These are phyloP conservation scores for Boletales sp. DNA, from an alignment of 768 basidiomycete genomes.

Conservation along the genomic window DNA sequence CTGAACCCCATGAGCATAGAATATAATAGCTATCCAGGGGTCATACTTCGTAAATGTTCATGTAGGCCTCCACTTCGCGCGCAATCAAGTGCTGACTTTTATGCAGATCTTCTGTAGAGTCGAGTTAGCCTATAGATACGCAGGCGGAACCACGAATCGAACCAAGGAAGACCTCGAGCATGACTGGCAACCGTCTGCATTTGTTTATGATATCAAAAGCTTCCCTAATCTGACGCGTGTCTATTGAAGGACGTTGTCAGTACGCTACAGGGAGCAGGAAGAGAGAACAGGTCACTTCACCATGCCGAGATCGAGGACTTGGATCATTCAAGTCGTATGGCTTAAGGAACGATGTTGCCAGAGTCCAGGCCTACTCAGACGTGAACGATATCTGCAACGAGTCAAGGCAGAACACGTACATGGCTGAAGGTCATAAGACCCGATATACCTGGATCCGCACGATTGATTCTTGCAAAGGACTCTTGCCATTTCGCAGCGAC, in stretches of 20 bases:
- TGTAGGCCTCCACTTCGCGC: constrained; percentile 54
- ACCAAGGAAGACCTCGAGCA: constrained; percentile 75
- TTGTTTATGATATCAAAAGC: constrained; percentile 60
- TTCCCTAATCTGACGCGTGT: constrained; percentile 45
- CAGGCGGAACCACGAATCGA: constrained; percentile 15
- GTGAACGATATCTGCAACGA: not conserved
- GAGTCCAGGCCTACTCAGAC: constrained; percentile 54
- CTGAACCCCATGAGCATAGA: constrained; percentile 29
- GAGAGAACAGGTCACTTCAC: constrained; percentile 14
- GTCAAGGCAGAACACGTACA: constrained; percentile 30
- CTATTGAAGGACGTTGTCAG: constrained; percentile 26
- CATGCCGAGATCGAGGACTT: constrained; percentile 26
- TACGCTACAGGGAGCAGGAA: not conserved
- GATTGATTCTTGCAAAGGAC: constrained; percentile 61
- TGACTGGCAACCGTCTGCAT: constrained; percentile 54
- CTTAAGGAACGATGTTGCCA: constrained; percentile 50
- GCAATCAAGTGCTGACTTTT: constrained; percentile 56
- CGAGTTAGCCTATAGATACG: not conserved
- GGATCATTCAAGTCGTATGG: constrained; percentile 50
- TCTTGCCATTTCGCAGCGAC: constrained; percentile 72
- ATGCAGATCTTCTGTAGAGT: constrained; percentile 55
- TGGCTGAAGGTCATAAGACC: constrained; percentile 64
- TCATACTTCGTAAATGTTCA: constrained; percentile 61
- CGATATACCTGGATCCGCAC: constrained; percentile 54
- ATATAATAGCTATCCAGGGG: not conserved